Evolutionary conservation across 805 yeast genomes (phyloP).

Genomic region (Trichomonascus vanleenenianus): DNA sequence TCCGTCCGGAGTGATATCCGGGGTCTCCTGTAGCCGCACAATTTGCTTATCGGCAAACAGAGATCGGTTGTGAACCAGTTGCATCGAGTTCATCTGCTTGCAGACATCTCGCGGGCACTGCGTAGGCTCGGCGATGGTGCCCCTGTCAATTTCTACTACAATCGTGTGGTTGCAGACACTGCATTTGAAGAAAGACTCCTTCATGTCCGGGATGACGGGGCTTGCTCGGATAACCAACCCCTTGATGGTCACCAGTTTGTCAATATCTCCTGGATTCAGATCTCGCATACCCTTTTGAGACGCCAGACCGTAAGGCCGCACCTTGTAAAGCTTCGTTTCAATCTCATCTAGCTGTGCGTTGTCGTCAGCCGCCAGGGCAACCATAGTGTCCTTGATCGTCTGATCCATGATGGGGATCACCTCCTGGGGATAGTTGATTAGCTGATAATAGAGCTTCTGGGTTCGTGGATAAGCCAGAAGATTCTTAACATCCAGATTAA

Average conservation of each 20-base stretch:
- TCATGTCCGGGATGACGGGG: conserved; percentile 95
- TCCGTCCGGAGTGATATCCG: conserved; percentile 94
- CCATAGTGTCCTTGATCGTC: conserved; percentile 82
- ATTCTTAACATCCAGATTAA: conserved; percentile 79
- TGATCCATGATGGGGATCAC: conserved; percentile 98
- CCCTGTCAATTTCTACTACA: conserved; percentile 89
- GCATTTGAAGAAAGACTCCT: conserved; percentile 92
- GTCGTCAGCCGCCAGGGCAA: conserved; percentile 33
- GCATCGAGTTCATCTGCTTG: conserved; percentile 78
- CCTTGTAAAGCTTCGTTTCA: conserved; percentile 75
- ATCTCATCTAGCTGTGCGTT: conserved; percentile 49
- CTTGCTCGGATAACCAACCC: conserved; percentile 87
- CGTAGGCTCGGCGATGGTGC: conserved; percentile 87
- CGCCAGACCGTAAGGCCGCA: conserved; percentile 81
- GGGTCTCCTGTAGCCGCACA: conserved; percentile 88
- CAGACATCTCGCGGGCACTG: conserved; percentile 88
- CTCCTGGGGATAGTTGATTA: conserved; percentile 92
- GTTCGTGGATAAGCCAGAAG: conserved; percentile 69
- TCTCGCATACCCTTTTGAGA: conserved; percentile 76
- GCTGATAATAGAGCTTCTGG: conserved; percentile 71
- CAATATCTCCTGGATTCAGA: conserved; percentile 88
- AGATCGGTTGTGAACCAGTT: conserved; percentile 83
- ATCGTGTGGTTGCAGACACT: conserved; percentile 90
- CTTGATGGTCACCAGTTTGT: conserved; percentile 82
- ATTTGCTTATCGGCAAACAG: conserved; percentile 94